Evolutionary conservation across 2,329 filamentous ascomycete species (phyloP).

Genomic region (Colletotrichum abscissum): DNA sequence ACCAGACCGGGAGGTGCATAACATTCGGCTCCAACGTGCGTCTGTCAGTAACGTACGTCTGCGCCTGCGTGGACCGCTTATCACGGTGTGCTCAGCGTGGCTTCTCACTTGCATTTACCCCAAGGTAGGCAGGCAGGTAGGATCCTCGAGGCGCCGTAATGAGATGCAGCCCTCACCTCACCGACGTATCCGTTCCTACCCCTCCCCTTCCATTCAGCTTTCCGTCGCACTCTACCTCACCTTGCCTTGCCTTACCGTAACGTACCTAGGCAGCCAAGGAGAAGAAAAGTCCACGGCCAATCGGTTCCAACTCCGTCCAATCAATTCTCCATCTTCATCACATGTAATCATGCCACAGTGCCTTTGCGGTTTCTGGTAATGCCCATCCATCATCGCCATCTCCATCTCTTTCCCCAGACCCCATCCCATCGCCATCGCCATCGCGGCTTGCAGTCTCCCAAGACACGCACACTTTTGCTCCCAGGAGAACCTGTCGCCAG

Average conservation of each 20-base stretch:
- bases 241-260: no score
- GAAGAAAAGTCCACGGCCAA: not conserved
- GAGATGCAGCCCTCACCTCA: not conserved
- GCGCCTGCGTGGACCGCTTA: not conserved
- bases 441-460: not conserved
- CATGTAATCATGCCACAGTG: not conserved
- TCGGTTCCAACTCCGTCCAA: not conserved
- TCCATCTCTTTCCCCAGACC: no score
- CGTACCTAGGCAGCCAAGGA: not conserved
- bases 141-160: not conserved
- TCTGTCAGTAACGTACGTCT: not conserved
- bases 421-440: not conserved
- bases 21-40: not conserved
- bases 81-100: not conserved
- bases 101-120: not conserved
- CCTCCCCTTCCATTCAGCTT: not conserved
- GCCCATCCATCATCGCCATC: not conserved
- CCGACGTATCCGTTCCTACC: not conserved
- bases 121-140: no score
- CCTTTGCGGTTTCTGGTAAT: not conserved
- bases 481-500: not conserved
- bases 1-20: not conserved
- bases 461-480: not conserved
- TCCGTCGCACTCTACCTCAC: not conserved
- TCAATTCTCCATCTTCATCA: not conserved